phyloP scores from a whole-genome alignment of 2,329 filamentous ascomycete genomes.

The Aspergillus viridinutans region DNA sequence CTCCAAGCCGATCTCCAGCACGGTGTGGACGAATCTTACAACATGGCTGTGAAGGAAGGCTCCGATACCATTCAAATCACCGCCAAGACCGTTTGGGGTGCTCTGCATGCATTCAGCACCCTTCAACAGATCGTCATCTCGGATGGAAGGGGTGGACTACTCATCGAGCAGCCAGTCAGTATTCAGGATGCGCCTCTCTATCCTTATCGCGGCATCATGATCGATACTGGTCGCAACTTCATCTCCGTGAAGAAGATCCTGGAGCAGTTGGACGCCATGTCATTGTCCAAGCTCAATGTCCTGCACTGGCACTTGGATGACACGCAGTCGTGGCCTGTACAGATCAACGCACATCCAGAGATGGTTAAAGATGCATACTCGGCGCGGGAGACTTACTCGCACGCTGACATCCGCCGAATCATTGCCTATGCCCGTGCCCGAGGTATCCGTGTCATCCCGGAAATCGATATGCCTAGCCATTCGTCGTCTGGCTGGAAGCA shows the following conservation, averaged over 20 bases:
- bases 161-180: slow-evolving; percentile 51
- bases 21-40: slow-evolving; percentile 56
- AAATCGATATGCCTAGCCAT: slow-evolving; percentile 61
- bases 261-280: slow-evolving; percentile 54
- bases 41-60: slow-evolving; percentile 39
- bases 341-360: slow-evolving; percentile 48
- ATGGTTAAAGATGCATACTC: slow-evolving; percentile 55
- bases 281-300: slow-evolving; percentile 55
- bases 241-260: slow-evolving; percentile 49
- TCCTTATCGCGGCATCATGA: slow-evolving; percentile 53
- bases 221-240: slow-evolving; percentile 54
- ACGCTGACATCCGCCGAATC: slow-evolving; percentile 41
- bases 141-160: slow-evolving; percentile 41
- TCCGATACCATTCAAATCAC: slow-evolving; percentile 44
- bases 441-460: slow-evolving; percentile 57
- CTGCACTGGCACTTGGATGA: slow-evolving; percentile 57
- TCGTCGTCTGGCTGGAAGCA: slow-evolving; percentile 54
- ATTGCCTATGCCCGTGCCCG: slow-evolving; percentile 51
- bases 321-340: slow-evolving; percentile 53
- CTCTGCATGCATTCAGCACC: slow-evolving; percentile 55
- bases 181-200: slow-evolving; percentile 51
- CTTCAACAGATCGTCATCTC: slow-evolving; percentile 54
- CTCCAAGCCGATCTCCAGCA: slow-evolving; percentile 48
- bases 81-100: slow-evolving; percentile 52
- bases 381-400: slow-evolving; percentile 44